Percentiles rank a stretch among this genome's conserved stretches.
These are phyloP conservation scores for Magnaporthales sp. DNA, from an alignment of 2,329 filamentous ascomycete genomes.

Conservation along the genomic window DNA sequence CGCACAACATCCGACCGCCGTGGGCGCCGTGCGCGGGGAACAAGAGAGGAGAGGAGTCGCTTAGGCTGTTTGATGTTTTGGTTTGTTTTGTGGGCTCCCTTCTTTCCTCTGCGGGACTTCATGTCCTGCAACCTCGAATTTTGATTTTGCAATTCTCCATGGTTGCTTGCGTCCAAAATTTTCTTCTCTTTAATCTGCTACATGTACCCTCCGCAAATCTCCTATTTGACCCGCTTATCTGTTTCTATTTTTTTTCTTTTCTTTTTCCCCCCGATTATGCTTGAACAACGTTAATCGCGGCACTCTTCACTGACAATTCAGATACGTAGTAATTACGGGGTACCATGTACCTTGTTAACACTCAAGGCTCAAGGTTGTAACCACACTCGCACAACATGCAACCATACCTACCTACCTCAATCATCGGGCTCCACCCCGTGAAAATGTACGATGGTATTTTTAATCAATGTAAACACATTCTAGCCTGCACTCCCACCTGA, in stretches of 20 bases:
- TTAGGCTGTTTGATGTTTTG: not conserved
- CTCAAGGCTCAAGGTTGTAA: not conserved
- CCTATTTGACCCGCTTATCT: not conserved
- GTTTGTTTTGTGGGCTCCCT: not conserved
- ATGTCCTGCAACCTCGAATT: not conserved
- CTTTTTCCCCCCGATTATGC: not conserved
- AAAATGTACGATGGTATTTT: not conserved
- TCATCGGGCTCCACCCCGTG: not conserved
- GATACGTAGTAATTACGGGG: no score
- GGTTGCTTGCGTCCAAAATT: not conserved
- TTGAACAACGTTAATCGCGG: not conserved
- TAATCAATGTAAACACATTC: not conserved
- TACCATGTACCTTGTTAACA: no score
- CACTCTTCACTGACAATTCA: no score
- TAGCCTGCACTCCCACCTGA: not conserved
- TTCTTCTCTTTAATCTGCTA: not conserved
- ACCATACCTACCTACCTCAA: no score
- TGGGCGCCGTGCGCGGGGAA: not conserved
- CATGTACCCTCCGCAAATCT: not conserved
- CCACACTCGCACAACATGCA: no score
- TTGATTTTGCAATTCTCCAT: not conserved
- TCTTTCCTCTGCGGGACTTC: not conserved
- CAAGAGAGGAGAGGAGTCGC: not conserved
- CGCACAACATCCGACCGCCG: slow-evolving; percentile 7
- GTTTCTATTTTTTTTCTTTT: not conserved